Base-by-base conservation (phyloP, 176 grass and related monocot species). In the Raddia distichophylla region DNA sequence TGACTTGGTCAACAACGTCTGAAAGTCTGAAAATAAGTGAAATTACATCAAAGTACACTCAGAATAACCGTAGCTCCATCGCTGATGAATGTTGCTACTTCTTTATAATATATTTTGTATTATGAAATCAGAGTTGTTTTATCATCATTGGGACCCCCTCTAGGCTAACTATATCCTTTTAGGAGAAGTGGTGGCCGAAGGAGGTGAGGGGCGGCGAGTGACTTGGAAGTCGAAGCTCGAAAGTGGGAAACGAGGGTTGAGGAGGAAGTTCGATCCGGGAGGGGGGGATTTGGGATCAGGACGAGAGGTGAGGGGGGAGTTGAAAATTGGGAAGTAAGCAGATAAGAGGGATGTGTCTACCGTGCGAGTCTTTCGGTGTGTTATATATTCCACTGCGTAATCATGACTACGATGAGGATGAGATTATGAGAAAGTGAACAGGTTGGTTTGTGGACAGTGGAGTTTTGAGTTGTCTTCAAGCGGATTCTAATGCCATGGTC, bases 291-390 rank as follows among this genome's bases (percentile, higher is more conserved):
- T 27, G 27, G 27, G 27, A 27, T 27, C 27, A 27, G 27, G 27
- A 27, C 27, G 27, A 27, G 27, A 27, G 27, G 27, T 27, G 27
- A 27, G 27, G 27, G 27, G 27, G 27, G 27, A 27, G 27, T 27
- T 1, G 27, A 27, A 27, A 27, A 27, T 27, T 27, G 27, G 27
- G 27, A 27, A 27, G 27, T 27, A 27, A 27, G 27, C 27, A 27
- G 27, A 27, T 27, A 27, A 27, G 27, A 27, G 27, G 27, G 27
- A 27, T 27, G 27, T 27, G 27, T 27, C 27, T 27, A 71, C 75
- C 71, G 33, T 5, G 71, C 76, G 55, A 63, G 71, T 85, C 77
- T 76, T 89, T 89, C 71, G 8, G 77, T 85, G 82, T 55, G 82
- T 71, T 85, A 76, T 74, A 60, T 52, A 53, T 72, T 40, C 13